Base-by-base conservation (phyloP, 2,329 filamentous ascomycete species). In the Fusarium bactridioides region DNA sequence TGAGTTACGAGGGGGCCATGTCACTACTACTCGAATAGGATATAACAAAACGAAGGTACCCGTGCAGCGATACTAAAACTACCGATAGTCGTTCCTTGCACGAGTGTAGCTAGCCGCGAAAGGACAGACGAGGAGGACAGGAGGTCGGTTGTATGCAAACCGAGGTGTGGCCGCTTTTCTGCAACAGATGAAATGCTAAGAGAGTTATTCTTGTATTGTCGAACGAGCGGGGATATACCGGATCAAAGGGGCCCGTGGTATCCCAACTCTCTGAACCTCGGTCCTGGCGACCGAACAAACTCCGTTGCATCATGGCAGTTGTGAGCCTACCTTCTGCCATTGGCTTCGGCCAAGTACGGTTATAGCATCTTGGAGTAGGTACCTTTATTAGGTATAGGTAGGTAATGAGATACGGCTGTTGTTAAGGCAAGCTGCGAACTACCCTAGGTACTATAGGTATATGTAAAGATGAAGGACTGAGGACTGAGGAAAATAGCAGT, bases 181-280 rank as follows among this genome's bases (percentile, higher is more conserved):
- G 19, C 21, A 38, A 45, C 53, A 48, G 54, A 37, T 37, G 50
- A 41, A 33, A 31, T 55, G 48, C 56, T 45, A 29, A 27, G 37
- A 38, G 41, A 33, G 21, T 29, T 41, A 57, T 51, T 50, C 47
- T 38, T 37, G 33, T 41, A 55, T n/a, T 64, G 47, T 57, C 27
- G 29, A 48, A 60, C 35, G 31, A 56, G 54, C 58, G 56, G 61
- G 57, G 64, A 65, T 60, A 69, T 61, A 56, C 74, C 76, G 76
- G 76, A 60, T 77, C 74, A 77, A 77, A 75, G 59, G 76, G 76
- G 75, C 74, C 33, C 37, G 44, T 60, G 48, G 41, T 56, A 68
- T 64, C 53, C 48, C 56, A 53, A 55, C 29, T 35, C 50, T 56
- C n/a, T 60, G 61, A 77, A 69, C 76, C 76, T 77, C 76, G 76